These are phyloP conservation scores for Myriangium duriaei DNA, from an alignment of 2,329 filamentous ascomycete genomes.

Conservation along the genomic window DNA sequence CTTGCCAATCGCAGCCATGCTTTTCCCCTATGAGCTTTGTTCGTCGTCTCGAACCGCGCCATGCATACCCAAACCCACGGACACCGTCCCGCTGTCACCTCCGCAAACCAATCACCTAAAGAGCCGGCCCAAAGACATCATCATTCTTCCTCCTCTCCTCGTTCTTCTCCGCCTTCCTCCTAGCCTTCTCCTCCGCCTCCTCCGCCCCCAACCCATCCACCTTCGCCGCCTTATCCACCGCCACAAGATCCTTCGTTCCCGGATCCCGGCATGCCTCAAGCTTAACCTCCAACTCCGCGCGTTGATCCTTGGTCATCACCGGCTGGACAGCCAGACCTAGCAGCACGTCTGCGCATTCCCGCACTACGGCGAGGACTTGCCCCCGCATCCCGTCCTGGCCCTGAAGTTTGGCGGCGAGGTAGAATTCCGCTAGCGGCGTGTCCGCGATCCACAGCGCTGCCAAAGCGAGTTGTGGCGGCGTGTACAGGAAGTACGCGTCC, in stretches of 20 bases:
- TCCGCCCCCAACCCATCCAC: slow-evolving; percentile 23
- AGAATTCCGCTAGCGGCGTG: slow-evolving; percentile 42
- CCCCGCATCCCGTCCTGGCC: slow-evolving; percentile 12
- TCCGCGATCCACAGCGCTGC: slow-evolving; percentile 69
- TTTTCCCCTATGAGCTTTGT: too few relatives aligned
- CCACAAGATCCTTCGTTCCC: slow-evolving; percentile 43
- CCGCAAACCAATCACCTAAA: too few relatives aligned
- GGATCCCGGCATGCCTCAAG: slow-evolving; percentile 5
- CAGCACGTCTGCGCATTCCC: slow-evolving; percentile 29
- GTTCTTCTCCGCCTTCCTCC: slow-evolving; percentile 27
- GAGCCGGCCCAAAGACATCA: slow-evolving; percentile 27
- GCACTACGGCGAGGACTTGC: slow-evolving; percentile 28
- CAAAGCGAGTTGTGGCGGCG: slow-evolving; percentile 87
- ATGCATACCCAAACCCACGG: too few relatives aligned
- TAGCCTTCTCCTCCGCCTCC: slow-evolving; percentile 25
- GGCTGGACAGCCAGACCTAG: slow-evolving; percentile 15
- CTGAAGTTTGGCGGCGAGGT: slow-evolving; percentile 32
- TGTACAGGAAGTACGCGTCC: slow-evolving; percentile 94
- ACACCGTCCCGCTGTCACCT: too few relatives aligned
- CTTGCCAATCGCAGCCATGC: too few relatives aligned
- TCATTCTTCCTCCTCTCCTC: slow-evolving; percentile 25
- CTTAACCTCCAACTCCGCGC: slow-evolving; percentile 44
- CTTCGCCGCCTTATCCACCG: slow-evolving; percentile 49
- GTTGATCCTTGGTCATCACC: slow-evolving; percentile 21
- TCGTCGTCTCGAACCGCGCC: too few relatives aligned